phyloP scores from a whole-genome alignment of 2,329 filamentous ascomycete species.

The Penicillium concentricum region DNA sequence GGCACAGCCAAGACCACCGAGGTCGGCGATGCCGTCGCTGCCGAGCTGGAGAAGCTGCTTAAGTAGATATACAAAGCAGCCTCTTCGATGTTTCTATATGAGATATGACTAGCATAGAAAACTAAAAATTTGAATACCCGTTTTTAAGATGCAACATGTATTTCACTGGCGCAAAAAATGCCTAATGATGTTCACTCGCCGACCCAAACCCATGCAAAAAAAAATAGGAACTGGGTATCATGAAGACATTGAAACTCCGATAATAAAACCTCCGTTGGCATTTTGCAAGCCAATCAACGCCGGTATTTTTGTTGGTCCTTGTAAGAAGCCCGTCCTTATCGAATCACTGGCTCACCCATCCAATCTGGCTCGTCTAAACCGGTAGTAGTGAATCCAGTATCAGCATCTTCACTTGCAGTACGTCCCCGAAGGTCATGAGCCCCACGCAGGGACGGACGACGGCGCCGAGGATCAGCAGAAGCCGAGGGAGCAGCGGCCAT shows the following conservation, averaged over 20 bases:
- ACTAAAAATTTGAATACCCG: conserved; percentile 26
- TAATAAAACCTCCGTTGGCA: conserved; percentile 1
- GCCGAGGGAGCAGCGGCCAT: conserved; percentile 33
- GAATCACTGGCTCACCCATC: conserved; percentile 52
- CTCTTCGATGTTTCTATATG: conserved; percentile 15
- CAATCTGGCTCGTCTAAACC: conserved; percentile 48
- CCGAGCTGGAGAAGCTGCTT: conserved; percentile 70
- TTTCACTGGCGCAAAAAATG: background rate
- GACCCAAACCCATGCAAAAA: background rate
- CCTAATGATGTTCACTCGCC: conserved; percentile 1
- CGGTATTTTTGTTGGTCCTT: background rate
- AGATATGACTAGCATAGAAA: conserved; percentile 26
- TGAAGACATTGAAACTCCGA: conserved; percentile 15
- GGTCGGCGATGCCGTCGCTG: conserved; percentile 79
- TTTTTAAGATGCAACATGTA: conserved; percentile 8
- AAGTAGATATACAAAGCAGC: conserved; percentile 35
- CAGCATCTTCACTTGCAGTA: conserved; percentile 25
- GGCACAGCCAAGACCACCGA: conserved; percentile 71
- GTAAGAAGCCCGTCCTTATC: conserved; percentile 22
- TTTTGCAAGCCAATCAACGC: conserved; percentile 4
- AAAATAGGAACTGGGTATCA: conserved; percentile 21
- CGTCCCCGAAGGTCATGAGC: conserved; percentile 22
- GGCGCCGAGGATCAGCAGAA: conserved; percentile 31
- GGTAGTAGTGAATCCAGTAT: conserved; percentile 24
- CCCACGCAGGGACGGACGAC: conserved; percentile 31